Evolutionary conservation across 345 rosid genomes (phyloP).

Genomic region (Melaleuca alternifolia): DNA sequence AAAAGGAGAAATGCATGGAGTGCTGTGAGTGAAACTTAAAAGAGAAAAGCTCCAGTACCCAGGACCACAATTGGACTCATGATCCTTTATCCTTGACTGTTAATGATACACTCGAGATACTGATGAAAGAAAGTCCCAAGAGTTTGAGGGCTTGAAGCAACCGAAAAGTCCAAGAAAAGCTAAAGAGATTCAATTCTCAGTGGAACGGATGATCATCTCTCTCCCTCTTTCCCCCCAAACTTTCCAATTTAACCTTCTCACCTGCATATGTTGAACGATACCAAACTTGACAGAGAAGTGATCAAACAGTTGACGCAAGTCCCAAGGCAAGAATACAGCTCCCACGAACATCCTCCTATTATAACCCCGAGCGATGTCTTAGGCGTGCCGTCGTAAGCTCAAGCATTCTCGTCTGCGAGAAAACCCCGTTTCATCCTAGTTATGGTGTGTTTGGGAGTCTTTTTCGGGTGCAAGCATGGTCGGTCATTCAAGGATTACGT

Average conservation of each 20-base stretch:
- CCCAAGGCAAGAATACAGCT: constrained; percentile 17
- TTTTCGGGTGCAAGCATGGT: constrained; percentile 20
- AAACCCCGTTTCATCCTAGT: neutral
- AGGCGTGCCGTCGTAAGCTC: neutral
- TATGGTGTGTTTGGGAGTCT: constrained; percentile 29
- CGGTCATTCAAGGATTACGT: constrained; percentile 14
- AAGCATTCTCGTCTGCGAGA: neutral
- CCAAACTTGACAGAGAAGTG: constrained; percentile 20
- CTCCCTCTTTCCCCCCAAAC: neutral
- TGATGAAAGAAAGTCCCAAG: neutral
- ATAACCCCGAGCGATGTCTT: neutral
- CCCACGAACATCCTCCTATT: neutral
- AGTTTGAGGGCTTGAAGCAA: neutral
- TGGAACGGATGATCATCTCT: neutral
- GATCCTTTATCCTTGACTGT: neutral
- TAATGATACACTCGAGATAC: neutral
- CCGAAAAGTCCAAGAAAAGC: neutral
- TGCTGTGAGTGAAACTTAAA: neutral
- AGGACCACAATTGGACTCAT: neutral
- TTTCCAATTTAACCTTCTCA: neutral
- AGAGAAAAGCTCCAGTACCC: neutral
- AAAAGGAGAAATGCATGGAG: neutral
- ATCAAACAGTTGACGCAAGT: neutral
- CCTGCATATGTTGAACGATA: neutral
- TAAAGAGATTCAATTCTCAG: neutral